phyloP scores from a whole-genome alignment of 2,329 filamentous ascomycete species.

The Aspergillaceae sp. region DNA sequence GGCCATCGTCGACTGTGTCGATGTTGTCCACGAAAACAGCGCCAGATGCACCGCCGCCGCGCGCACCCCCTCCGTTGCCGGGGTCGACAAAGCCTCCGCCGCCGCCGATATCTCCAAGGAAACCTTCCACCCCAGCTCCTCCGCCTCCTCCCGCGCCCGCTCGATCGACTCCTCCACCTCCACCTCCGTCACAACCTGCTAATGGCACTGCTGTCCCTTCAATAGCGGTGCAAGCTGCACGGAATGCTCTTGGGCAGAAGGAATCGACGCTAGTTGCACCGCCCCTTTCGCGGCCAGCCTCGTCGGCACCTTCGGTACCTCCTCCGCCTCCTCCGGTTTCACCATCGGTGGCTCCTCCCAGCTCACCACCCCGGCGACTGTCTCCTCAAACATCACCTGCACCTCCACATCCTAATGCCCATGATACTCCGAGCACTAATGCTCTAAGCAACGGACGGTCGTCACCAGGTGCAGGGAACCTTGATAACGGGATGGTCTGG shows the following conservation, averaged over 20 bases:
- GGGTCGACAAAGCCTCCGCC: slow-evolving; percentile 42
- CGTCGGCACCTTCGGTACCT: slow-evolving; percentile 33
- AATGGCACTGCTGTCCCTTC: slow-evolving; percentile 38
- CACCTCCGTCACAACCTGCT: slow-evolving; percentile 26
- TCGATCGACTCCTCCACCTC: slow-evolving; percentile 43
- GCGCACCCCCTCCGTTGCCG: slow-evolving; percentile 61
- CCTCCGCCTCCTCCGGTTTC: slow-evolving; percentile 36
- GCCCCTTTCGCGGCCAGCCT: slow-evolving; percentile 31
- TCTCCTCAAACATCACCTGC: slow-evolving; percentile 34
- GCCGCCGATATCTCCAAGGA: slow-evolving; percentile 49
- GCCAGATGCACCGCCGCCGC: slow-evolving; percentile 34
- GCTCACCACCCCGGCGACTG: slow-evolving; percentile 37
- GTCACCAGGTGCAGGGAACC: slow-evolving; percentile 18
- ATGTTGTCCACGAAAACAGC: slow-evolving; percentile 36
- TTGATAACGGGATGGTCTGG: slow-evolving; percentile 33
- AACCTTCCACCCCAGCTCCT: slow-evolving; percentile 46
- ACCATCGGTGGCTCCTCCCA: slow-evolving; percentile 29
- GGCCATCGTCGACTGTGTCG: slow-evolving; percentile 51
- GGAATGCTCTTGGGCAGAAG: slow-evolving; percentile 47
- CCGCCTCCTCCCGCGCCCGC: slow-evolving; percentile 30
- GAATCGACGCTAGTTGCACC: slow-evolving; percentile 37
- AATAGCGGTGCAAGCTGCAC: slow-evolving; percentile 51
- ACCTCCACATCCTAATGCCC: slow-evolving; percentile 39
- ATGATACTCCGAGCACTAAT: slow-evolving; percentile 63
- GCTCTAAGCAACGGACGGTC: slow-evolving; percentile 58